Evolutionary conservation across 2,329 filamentous ascomycete genomes (phyloP).

Genomic region (Endocalyx cinctus): DNA sequence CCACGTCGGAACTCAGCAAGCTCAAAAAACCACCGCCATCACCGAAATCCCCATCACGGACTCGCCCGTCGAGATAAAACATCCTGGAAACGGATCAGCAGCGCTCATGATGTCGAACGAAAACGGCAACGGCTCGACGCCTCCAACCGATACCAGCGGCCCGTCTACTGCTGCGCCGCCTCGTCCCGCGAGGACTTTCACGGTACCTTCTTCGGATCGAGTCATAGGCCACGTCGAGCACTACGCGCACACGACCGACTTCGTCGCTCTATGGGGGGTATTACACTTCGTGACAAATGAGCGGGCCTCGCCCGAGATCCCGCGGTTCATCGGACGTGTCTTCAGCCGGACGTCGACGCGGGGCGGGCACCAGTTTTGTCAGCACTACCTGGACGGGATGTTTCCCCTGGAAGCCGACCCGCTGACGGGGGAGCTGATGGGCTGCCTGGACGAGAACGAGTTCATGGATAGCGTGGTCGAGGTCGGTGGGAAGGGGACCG

Average conservation of each 20-base stretch:
- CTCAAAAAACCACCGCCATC: conserved; percentile 26
- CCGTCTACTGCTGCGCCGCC: conserved; percentile 11
- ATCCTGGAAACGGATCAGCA: too few relatives aligned
- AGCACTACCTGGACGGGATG: conserved; percentile 60
- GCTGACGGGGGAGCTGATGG: neutral
- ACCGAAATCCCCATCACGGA: conserved; percentile 29
- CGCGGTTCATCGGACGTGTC: conserved; percentile 58
- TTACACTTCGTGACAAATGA: conserved; percentile 58
- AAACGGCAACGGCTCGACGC: conserved; percentile 11
- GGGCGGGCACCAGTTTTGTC: conserved; percentile 55
- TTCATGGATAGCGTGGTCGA: conserved; percentile 59
- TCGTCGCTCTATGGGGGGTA: conserved; percentile 70
- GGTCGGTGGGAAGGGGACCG: conserved; percentile 38
- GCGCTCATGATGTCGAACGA: conserved; percentile 9
- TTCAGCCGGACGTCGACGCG: conserved; percentile 48
- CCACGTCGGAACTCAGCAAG: conserved; percentile 40
- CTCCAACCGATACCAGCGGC: conserved; percentile 30
- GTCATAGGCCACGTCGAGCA: conserved; percentile 73
- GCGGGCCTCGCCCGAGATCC: conserved; percentile 40
- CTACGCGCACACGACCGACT: conserved; percentile 70
- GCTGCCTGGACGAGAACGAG: conserved; percentile 34
- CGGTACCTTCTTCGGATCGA: conserved; percentile 34
- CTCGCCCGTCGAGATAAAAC: conserved; percentile 23
- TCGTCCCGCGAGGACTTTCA: conserved; percentile 10
- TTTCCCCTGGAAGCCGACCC: conserved; percentile 46